Evolutionary conservation across 2,329 filamentous ascomycete species (phyloP).

Genomic region (Epichloe brachyelytri): DNA sequence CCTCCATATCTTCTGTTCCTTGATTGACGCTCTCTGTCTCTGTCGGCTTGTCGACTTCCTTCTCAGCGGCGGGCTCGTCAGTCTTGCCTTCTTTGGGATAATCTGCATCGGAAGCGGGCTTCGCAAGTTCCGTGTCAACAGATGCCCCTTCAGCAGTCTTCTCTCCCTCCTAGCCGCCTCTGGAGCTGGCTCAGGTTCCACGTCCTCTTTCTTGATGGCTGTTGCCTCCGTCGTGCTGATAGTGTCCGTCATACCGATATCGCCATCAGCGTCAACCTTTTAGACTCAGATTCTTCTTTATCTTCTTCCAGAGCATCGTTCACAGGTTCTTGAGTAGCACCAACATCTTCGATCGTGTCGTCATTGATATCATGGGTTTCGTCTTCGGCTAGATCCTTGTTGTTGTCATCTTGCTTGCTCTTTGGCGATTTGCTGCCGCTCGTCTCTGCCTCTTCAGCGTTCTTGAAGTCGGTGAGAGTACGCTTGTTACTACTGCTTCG

Average conservation of each 20-base stretch:
- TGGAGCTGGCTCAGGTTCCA: conserved; percentile 19
- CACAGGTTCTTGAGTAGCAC: conserved; percentile 15
- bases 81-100: conserved; percentile 11
- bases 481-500: conserved; percentile 34
- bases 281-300: conserved; percentile 7
- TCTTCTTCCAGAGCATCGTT: conserved; percentile 12
- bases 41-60: conserved; percentile 13
- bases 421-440: conserved; percentile 25
- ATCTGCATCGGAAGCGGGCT: conserved; percentile 1
- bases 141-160: conserved; percentile 16
- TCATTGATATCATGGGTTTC: conserved; percentile 25
- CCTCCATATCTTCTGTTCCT: conserved; percentile 21
- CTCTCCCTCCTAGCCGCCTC: conserved; percentile 20
- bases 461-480: conserved; percentile 39
- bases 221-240: conserved; percentile 17
- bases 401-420: conserved; percentile 17
- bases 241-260: conserved; percentile 37
- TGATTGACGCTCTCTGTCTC: conserved; percentile 9
- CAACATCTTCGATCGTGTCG: conserved; percentile 32
- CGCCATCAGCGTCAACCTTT: conserved; percentile 33
- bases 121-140: conserved; percentile 7
- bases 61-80: conserved; percentile 8
- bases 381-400: conserved; percentile 16
- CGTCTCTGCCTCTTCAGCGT: conserved; percentile 26
- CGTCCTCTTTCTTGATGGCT: conserved; percentile 28